Evolutionary conservation across 2,329 filamentous ascomycete genomes (phyloP), one percentile per base, ranked within the genome.

Genomic region (Exophiala dermatitidis): DNA sequence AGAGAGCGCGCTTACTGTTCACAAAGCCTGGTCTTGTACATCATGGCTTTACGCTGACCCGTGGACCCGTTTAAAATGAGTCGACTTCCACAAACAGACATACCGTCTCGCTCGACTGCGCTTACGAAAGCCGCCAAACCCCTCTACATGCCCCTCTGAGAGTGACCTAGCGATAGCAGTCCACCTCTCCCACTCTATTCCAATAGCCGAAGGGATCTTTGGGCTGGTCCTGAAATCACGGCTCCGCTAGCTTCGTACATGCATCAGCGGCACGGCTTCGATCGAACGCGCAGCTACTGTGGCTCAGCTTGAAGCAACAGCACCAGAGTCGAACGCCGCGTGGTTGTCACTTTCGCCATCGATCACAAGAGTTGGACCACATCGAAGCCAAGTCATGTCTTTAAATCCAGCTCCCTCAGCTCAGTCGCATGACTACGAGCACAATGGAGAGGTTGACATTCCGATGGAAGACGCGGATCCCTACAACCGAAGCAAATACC

Each of bases 391-490:
- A 53, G 45, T 44, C 43, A 73, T 74, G 70, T 76, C 79, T 64
- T 74, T 82, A 65, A 74, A 76, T 56, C 74, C 77, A 37, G 83
- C 83, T 52, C 77, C 83, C 58, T 74, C 81, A 65, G 70, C 72
- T 53, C 77, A 76, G 59, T 75, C 79, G 62, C 79, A 82, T 64
- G 69, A 78, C 65, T 83, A 84, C 74, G 85, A 88, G 63, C 74
- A 73, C 66, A 69, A 70, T 71, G 80, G 81, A 60, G 88, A 86
- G 67, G 81, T 83, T 65, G 86, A 90, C 71, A 78, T 88, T 54
- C 76, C 84, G 57, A 96, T 96, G 90, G 88, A 93, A 71, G 90
- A 95, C 70, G 82, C 82, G 57, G 90, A 95, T 70, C 82, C 87
- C 45, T 94, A 94, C 72, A 84, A 86, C 65, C 82, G 84, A 70